These are phyloP conservation scores for Clonostachys rhizophaga DNA, from an alignment of 2,329 filamentous ascomycete species.

Conservation along the genomic window DNA sequence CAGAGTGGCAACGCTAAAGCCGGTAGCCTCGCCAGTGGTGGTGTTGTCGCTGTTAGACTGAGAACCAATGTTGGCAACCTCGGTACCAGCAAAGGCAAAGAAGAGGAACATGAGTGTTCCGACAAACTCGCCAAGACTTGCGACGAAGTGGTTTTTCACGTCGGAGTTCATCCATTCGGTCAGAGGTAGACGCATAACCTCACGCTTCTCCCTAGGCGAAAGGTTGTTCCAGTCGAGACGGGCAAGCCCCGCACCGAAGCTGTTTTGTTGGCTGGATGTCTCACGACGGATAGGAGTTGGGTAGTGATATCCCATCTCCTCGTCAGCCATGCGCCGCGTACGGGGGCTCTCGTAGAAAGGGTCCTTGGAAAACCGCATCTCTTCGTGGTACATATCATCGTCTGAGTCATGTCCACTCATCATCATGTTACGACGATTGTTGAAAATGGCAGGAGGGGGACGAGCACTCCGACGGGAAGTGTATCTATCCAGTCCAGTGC, in stretches of 20 bases:
- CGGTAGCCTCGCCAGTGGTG: constrained; percentile 34
- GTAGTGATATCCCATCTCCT: background rate
- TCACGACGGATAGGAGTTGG: background rate
- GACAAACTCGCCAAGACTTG: constrained; percentile 29
- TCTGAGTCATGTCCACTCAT: constrained; percentile 8
- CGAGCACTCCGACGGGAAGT: constrained; percentile 10
- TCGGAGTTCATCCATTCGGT: constrained; percentile 41
- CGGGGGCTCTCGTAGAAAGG: background rate
- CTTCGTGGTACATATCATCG: constrained; percentile 13
- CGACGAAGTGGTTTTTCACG: constrained; percentile 36
- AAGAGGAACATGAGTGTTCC: constrained; percentile 37
- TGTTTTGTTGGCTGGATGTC: background rate
- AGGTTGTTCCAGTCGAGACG: constrained; percentile 29
- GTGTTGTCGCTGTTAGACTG: constrained; percentile 21
- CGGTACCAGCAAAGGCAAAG: constrained; percentile 34
- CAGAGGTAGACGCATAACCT: constrained; percentile 37
- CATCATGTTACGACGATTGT: constrained; percentile 7
- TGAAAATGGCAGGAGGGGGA: constrained; percentile 15
- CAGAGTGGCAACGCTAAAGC: constrained; percentile 35
- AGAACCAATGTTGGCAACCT: constrained; percentile 31
- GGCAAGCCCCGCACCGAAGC: background rate
- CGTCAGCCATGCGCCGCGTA: background rate
- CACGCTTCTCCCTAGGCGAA: constrained; percentile 28
- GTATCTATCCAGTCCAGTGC: constrained; percentile 9
- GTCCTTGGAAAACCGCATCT: background rate